Evolutionary conservation across 148 eudicot species (phyloP), one percentile per base, ranked within the genome.

Genomic region (Vaccinium myrtillus): DNA sequence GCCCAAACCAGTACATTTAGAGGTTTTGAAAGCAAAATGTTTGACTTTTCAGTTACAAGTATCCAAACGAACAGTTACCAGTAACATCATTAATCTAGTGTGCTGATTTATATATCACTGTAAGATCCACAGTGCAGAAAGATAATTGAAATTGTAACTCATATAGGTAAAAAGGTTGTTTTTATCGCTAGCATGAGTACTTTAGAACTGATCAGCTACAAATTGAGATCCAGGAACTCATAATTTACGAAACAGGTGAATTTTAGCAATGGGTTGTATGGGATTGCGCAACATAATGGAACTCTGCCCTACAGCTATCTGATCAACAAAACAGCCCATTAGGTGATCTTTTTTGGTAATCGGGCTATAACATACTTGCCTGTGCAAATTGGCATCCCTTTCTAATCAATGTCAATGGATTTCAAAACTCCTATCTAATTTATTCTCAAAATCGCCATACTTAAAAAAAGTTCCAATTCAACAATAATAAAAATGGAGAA

Each of bases 321-420:
- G 63, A 27, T 51, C 63, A 78, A 23, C 46, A 54, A 53, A 51
- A 77, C 80, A 77, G 80, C 80, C 61, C 46, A 77, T 23, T 18
- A 77, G 80, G 80, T 23, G 61, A 51, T 12, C 11, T 53, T 46
- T 77, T 7, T 77, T 77, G 14, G 10, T 55, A 77, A 27, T 82
- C 19, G 71, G 15, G 39, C 39, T 36, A 36, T 36, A 36, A 36
- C 39, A 36, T 3, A 36, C 39, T 36, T 71, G 84, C 53, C 49
- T 27, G 13, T 56, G 71, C 84, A 83, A 78, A 53, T 53, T 14
- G 8, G 63, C 59, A 78, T 12, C 39, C 36, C 16, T 14, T 27
- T 53, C 21, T 15, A 14, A 48, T 78, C 25, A 23, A 36, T 36
- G 19, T 51, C 10, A 53, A 14, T 11, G 56, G 46, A 25, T 78